A percentile compares a stretch with the other conserved stretches of the same genome.
Evolutionary conservation across 176 grass and related monocot species (phyloP).

Genomic region (Dendrocalamus sinicus): DNA sequence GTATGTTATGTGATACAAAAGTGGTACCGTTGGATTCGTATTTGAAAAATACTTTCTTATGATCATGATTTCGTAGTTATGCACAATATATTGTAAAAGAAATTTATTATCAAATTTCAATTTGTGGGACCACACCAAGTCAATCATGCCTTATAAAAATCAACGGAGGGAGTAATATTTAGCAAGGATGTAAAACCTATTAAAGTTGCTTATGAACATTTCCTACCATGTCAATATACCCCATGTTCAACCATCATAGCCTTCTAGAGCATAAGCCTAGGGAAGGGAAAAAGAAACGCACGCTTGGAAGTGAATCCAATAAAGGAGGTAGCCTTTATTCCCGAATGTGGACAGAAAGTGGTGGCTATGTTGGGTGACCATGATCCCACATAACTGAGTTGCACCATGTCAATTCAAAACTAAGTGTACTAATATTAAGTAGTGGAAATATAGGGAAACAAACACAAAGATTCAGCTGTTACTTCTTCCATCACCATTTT

Average conservation of each 20-base stretch:
- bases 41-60: not conserved
- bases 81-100: not conserved
- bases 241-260: not conserved
- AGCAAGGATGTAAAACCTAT: not conserved
- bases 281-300: constrained; percentile 21
- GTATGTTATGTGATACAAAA: not conserved
- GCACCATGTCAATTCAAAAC: constrained; percentile 12
- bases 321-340: constrained; percentile 1
- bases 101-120: not conserved
- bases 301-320: constrained; percentile 8
- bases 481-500: not conserved
- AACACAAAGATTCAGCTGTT: not conserved
- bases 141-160: not conserved
- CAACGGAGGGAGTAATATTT: not conserved
- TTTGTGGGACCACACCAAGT: not conserved
- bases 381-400: constrained; percentile 24
- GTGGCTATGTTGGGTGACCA: constrained; percentile 21
- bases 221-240: not conserved
- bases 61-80: not conserved
- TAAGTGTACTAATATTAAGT: not conserved
- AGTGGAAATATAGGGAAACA: not conserved
- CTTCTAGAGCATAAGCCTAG: constrained; percentile 10
- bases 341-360: not conserved
- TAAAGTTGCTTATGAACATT: not conserved
- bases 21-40: not conserved